Base-by-base conservation (phyloP, 805 yeast species). In the Myxozyma neglecta region DNA sequence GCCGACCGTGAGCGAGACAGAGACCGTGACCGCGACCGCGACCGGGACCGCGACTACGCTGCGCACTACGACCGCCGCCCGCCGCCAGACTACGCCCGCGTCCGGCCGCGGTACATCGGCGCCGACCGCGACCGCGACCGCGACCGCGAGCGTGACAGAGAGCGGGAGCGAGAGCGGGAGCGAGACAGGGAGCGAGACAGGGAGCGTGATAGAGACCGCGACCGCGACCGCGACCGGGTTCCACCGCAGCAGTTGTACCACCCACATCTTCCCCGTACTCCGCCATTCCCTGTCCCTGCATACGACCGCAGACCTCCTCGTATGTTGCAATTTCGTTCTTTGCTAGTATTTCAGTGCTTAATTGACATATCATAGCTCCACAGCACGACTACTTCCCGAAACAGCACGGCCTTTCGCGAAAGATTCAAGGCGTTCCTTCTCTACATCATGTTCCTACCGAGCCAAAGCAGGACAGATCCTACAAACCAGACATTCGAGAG, bases 11-110 rank as follows among this genome's bases (percentile, higher is more conserved):
- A 56, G 5, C 56, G 61, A 18, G 63, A 59, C 40, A 39, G 62
- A 32, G 62, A 59, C 6, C 58, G 62, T 35, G 64, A 61, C 42
- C 53, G 63, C 29, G 63, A 52, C 14, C 50, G 40, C 49, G 63
- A 61, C 35, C 48, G 59, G 50, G 50, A 16, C 53, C 56, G 52
- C 29, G 36, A 24, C 29, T 24, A 24, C 29, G 29, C 29, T 24
- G 29, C 5, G 29, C 29, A 24, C 29, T 24, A 24, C 29, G 29
- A 24, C 29, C 29, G 29, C 29, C 29, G 29, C 5, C 29, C 29
- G 29, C 29, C 29, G 29, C 29, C 29, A 24, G 29, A 24, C 29
- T 24, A 24, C 29, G 29, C 29, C 29, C 29, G 29, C 29, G 29
- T 24, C 5, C 29, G 29, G 29, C 29, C 29, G 37, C 56, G 64